Base-by-base conservation (phyloP, 257 asterid genomes). In the Handroanthus guayacan region DNA sequence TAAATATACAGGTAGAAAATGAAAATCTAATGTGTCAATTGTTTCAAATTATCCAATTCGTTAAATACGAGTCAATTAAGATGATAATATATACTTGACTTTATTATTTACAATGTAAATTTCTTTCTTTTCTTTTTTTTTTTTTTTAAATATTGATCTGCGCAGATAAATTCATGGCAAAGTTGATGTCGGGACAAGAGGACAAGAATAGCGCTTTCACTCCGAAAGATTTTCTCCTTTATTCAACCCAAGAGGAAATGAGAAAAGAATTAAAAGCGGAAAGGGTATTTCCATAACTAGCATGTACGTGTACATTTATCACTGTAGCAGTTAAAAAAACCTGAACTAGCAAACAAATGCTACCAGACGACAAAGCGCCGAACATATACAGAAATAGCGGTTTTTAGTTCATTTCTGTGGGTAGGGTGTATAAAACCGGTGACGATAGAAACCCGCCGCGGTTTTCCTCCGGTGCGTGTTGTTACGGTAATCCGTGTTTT, bases 331-430 rank as follows among this genome's bases (percentile, higher is more conserved):
- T 60, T 60, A 17, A 11, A 45, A 7, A 4, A 67, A 9, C 45
- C 43, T 25, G 43, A 44, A 55, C 39, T 44, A 72, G 77, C 62
- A 60, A 16, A 34, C 77, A 72, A 34, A 72, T 14, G n/a, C 69
- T 31, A 45, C 6, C 0, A 5, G 8, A 41, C 6, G 50, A 60
- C 77, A 72, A 43, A 58, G 47, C 45, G 16, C 9, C 4, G 16
- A 38, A 37, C 69, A 31, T 9, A 25, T 41, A 11, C 1, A 25
- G n/a, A 5, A 48, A 45, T 54, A 51, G 50, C 48, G 77, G 69
- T 60, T 60, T 72, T 34, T 31, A 72, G 69, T 9, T 37, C 6
- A 72, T 36, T 25, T 72, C 77, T 34, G 77, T 72, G 77, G 77
- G 69, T 50, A 9, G 54, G 54, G n/a, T 10, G 12, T 3, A 10